These are phyloP conservation scores for Euphorbia peplus DNA, from an alignment of 345 rosid species.

Conservation along the genomic window DNA sequence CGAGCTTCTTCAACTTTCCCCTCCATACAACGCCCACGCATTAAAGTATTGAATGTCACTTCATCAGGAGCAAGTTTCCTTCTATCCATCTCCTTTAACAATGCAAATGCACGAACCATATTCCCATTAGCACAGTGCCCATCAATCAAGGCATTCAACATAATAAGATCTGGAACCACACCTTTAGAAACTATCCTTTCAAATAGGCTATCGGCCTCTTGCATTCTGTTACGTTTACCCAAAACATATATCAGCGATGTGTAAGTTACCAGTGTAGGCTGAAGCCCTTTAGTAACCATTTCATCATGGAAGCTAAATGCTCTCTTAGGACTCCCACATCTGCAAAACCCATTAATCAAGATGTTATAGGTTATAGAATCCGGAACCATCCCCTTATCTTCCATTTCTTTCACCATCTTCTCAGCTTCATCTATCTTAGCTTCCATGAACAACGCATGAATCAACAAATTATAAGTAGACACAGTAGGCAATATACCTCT, in stretches of 20 bases:
- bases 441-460: slow-evolving; percentile 81
- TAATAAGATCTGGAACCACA: slow-evolving; percentile 55
- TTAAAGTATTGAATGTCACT: slow-evolving; percentile 79
- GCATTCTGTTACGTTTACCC: slow-evolving; percentile 56
- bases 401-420: slow-evolving; percentile 59
- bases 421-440: slow-evolving; percentile 59
- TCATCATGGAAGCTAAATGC: slow-evolving; percentile 66
- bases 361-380: slow-evolving; percentile 81
- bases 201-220: slow-evolving; percentile 72
- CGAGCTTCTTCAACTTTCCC: slow-evolving; percentile 91
- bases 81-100: slow-evolving; percentile 70
- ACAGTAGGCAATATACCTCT: slow-evolving; percentile 59
- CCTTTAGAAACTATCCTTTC: slow-evolving; percentile 47
- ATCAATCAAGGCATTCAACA: slow-evolving; percentile 74
- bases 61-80: slow-evolving; percentile 74
- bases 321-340: slow-evolving; percentile 61
- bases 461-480: slow-evolving; percentile 74
- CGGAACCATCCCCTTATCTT: slow-evolving; percentile 46
- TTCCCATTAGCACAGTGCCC: slow-evolving; percentile 74
- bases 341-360: slow-evolving; percentile 76
- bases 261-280: slow-evolving; percentile 67
- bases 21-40: slow-evolving; percentile 77
- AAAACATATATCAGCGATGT: slow-evolving; percentile 74
- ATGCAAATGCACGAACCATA: slow-evolving; percentile 56
- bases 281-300: slow-evolving; percentile 60